A percentile compares a stretch with the other conserved stretches of the same genome.
Evolutionary conservation across 2,329 filamentous ascomycete species (phyloP).

Genomic region (Xylariaceae sp.): DNA sequence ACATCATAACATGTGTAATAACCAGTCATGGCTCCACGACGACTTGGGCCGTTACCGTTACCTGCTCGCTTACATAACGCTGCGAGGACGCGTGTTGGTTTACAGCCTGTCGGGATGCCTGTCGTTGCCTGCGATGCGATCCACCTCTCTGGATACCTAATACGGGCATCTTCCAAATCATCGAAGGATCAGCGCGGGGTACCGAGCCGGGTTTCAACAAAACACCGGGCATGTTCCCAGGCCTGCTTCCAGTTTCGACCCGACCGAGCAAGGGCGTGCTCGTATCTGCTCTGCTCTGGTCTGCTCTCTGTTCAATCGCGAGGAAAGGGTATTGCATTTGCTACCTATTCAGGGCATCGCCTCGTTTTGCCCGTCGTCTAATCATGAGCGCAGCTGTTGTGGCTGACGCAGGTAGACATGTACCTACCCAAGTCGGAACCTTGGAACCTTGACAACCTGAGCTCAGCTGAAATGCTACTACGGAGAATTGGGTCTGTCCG

Average conservation of each 20-base stretch:
- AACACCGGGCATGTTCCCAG: background rate
- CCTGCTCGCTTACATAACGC: background rate
- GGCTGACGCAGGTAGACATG: background rate
- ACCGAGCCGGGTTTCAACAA: background rate
- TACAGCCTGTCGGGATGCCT: background rate
- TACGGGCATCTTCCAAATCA: background rate
- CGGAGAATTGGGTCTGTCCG: conserved; percentile 16
- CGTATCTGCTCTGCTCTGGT: no score
- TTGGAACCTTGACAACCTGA: conserved; percentile 10
- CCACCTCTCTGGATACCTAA: background rate
- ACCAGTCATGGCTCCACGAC: background rate
- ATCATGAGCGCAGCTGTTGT: background rate
- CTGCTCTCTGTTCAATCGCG: no score
- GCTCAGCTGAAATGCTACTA: conserved; percentile 19
- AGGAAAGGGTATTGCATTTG: background rate
- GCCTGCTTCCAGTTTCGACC: background rate
- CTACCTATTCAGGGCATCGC: background rate
- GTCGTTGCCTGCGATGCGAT: background rate
- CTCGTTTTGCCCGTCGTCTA: background rate
- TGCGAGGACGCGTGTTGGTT: background rate
- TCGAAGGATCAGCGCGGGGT: background rate
- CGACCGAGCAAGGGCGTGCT: background rate
- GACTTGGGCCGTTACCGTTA: background rate
- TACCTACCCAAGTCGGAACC: background rate
- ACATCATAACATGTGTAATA: background rate